Base-by-base conservation (phyloP, 805 yeast genomes). In the Ogataea zsoltii region DNA sequence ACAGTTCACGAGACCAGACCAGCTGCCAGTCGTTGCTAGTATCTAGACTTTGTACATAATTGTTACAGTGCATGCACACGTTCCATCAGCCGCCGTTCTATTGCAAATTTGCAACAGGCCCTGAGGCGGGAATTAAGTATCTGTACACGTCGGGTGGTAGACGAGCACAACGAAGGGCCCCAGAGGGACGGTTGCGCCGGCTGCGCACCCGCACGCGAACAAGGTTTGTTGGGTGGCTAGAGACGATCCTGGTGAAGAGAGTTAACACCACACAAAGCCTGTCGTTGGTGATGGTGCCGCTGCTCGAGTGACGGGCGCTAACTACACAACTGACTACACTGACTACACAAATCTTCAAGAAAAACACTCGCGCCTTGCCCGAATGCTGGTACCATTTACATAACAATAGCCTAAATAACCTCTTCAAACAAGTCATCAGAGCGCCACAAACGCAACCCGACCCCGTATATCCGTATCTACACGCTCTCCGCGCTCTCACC, bases 251-350 rank as follows among this genome's bases (percentile, higher is more conserved):
- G 23, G 50, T 50, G 11, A 54, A 45, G 35, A 43, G 53, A 19
- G 53, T 47, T 31, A 44, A 36, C 23, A 53, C 56, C 4, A 45
- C 53, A 16, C 50, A 55, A 33, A 53, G 56, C 25, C 13, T 53
- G 12, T 50, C 57, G 16, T 40, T 56, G 37, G 33, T 42, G 37
- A 32, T 54, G 44, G 40, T 54, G 21, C 55, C 55, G 13, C 30
- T 51, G 33, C 40, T 51, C 30, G 53, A 49, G n/a, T n/a, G n/a
- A n/a, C n/a, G n/a, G n/a, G n/a, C n/a, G n/a, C n/a, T n/a, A n/a
- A n/a, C n/a, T n/a, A n/a, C 25, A 21, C 25, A 9, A 21, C 25
- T 21, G 25, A 21, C 25, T 9, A 21, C 25, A 21, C 25, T 9
- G 25, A 21, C 25, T 28, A 29, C 5, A 38, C 34, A 38, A 35